These are phyloP conservation scores for Nicotiana tabacum DNA, from an alignment of 257 asterid species.

Conservation along the genomic window DNA sequence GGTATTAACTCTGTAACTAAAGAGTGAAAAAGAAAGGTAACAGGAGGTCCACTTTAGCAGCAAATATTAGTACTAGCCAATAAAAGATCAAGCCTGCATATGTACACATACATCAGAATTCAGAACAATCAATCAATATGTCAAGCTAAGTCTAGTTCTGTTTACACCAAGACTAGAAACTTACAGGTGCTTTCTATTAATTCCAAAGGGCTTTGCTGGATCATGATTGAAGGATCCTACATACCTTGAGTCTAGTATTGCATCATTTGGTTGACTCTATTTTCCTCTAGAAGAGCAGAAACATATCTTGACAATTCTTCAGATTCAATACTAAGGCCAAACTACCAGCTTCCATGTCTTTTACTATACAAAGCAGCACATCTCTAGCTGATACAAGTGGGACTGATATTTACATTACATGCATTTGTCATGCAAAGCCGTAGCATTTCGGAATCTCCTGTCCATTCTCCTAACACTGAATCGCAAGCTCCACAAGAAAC, in stretches of 20 bases:
- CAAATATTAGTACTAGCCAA: background rate
- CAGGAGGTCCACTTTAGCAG: background rate
- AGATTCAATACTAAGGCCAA: background rate
- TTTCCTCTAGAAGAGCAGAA: background rate
- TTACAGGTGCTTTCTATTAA: background rate
- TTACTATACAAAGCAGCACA: background rate
- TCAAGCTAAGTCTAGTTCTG: background rate
- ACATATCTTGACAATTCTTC: background rate
- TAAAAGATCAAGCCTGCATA: background rate
- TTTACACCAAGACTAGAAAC: background rate
- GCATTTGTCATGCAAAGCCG: background rate
- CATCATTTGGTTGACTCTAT: background rate
- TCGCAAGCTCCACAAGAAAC: conserved; percentile 61
- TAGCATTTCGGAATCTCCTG: background rate
- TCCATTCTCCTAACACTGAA: conserved; percentile 13
- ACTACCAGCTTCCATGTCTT: background rate
- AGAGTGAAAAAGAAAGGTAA: background rate
- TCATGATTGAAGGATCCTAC: background rate
- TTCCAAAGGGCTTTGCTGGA: background rate
- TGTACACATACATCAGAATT: background rate
- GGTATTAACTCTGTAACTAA: background rate
- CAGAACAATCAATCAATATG: background rate
- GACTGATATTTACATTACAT: background rate
- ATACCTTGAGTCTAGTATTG: background rate
- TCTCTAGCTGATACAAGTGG: background rate